These are phyloP conservation scores for Fusarium oligoseptatum DNA, from an alignment of 2,329 filamentous ascomycete species.

Conservation along the genomic window DNA sequence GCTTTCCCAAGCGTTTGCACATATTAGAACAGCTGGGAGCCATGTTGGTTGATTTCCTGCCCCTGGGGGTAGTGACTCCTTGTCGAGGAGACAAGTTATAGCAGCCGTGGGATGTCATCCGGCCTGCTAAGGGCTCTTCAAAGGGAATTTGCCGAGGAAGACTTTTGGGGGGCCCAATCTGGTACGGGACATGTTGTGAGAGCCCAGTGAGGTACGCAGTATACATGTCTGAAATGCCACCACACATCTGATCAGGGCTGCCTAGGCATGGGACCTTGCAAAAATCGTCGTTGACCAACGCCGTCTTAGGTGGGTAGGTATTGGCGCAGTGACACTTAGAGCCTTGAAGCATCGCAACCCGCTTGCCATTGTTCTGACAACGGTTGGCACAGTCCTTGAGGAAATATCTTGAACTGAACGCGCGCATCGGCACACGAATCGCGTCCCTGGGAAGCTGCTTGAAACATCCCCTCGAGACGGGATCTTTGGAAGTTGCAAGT, in stretches of 20 bases:
- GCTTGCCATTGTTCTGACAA: background rate
- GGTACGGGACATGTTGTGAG: no score
- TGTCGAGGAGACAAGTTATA: background rate
- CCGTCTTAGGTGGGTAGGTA: background rate
- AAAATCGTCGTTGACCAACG: fast-evolving
- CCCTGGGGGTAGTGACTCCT: no score
- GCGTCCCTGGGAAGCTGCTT: background rate
- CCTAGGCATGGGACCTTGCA: background rate
- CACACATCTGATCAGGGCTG: background rate
- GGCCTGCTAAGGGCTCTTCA: background rate
- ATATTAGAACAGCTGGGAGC: background rate
- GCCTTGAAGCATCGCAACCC: background rate
- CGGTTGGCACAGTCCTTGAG: background rate
- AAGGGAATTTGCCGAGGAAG: background rate
- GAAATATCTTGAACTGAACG: background rate
- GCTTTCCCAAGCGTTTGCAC: background rate
- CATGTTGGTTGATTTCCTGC: background rate
- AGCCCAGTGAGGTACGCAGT: background rate
- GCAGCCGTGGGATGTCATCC: slow-evolving; percentile 11
- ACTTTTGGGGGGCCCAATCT: background rate
- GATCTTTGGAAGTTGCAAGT: background rate
- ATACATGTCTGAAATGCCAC: background rate
- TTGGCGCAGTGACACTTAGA: slow-evolving; percentile 8
- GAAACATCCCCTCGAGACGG: background rate
- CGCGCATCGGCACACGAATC: background rate